A percentile compares a stretch with the other conserved stretches of the same genome.
phyloP scores from a whole-genome alignment of 2,329 filamentous ascomycete genomes.

The Hirsutella thompsonii region DNA sequence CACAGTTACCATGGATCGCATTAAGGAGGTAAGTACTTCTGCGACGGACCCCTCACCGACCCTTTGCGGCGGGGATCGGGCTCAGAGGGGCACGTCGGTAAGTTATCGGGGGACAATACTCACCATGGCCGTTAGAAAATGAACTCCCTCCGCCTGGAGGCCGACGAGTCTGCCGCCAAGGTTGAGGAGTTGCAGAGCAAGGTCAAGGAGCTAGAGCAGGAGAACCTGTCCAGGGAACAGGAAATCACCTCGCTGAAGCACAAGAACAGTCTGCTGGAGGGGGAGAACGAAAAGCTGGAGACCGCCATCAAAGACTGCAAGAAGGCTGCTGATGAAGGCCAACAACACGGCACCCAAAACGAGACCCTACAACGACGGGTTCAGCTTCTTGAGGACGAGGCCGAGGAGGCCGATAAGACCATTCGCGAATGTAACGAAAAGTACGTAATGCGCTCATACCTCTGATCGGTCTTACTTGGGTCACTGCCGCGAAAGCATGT shows the following conservation, averaged over 20 bases:
- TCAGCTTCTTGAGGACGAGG: constrained; percentile 95
- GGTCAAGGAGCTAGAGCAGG: constrained; percentile 85
- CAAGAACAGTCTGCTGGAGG: constrained; percentile 86
- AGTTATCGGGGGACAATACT: background rate
- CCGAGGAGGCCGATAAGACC: constrained; percentile 91
- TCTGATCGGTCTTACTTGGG: background rate
- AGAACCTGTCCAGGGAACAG: constrained; percentile 93
- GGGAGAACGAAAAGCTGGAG: constrained; percentile 89
- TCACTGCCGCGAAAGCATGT: no score
- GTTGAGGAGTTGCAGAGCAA: constrained; percentile 78
- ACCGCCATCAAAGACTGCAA: constrained; percentile 73
- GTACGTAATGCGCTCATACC: constrained; percentile 41
- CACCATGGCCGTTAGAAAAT: constrained; percentile 55
- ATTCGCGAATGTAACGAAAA: constrained; percentile 97
- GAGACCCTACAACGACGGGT: constrained; percentile 85
- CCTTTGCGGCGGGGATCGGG: background rate
- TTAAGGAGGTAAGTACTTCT: constrained; percentile 63
- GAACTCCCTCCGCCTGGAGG: constrained; percentile 86
- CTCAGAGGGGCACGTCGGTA: background rate
- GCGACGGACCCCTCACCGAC: constrained; percentile 12
- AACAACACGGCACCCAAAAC: constrained; percentile 74
- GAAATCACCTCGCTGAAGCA: constrained; percentile 93
- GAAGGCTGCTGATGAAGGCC: constrained; percentile 71
- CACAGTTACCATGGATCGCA: constrained; percentile 60
- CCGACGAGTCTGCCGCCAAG: constrained; percentile 70